Conservation (phyloP, 345 rosid genomes). For the Salix koriyanagi region DNA sequence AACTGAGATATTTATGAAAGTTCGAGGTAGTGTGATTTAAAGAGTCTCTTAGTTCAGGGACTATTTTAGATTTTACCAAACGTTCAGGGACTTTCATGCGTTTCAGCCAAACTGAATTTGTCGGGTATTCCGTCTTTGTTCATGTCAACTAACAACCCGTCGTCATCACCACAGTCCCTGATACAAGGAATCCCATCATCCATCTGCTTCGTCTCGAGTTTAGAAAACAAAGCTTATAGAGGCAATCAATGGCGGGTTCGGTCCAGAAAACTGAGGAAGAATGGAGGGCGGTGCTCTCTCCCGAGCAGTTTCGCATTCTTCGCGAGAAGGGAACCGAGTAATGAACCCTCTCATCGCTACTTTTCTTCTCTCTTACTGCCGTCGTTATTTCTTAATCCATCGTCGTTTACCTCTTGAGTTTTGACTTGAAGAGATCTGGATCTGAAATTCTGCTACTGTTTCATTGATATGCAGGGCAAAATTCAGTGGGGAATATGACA, state of each 20-base stretch:
- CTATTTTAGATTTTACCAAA: too few relatives aligned
- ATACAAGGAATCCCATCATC: too few relatives aligned
- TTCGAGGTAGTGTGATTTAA: too few relatives aligned
- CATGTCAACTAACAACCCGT: neutral
- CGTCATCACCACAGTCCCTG: too few relatives aligned
- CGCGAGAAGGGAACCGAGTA: slow-evolving; percentile 29
- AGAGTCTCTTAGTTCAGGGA: too few relatives aligned
- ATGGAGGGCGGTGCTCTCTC: slow-evolving; percentile 25
- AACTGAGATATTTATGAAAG: too few relatives aligned
- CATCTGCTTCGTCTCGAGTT: too few relatives aligned
- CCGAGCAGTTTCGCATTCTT: slow-evolving; percentile 26
- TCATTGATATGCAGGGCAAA: slow-evolving; percentile 9
- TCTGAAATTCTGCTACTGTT: neutral
- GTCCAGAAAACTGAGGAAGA: slow-evolving; percentile 23
- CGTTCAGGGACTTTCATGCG: too few relatives aligned
- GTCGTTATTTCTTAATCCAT: too few relatives aligned
- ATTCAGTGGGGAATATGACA: slow-evolving; percentile 29
- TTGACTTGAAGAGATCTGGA: neutral
- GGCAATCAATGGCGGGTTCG: neutral
- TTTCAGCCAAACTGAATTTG: neutral
- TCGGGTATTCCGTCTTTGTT: slow-evolving; percentile 4
- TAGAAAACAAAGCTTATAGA: too few relatives aligned
- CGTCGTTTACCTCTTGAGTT: too few relatives aligned
- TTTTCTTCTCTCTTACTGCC: neutral
- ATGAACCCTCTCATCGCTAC: neutral